phyloP scores from a whole-genome alignment of 371 early-diverging fungal species.

The Phascolomyces articulosus region DNA sequence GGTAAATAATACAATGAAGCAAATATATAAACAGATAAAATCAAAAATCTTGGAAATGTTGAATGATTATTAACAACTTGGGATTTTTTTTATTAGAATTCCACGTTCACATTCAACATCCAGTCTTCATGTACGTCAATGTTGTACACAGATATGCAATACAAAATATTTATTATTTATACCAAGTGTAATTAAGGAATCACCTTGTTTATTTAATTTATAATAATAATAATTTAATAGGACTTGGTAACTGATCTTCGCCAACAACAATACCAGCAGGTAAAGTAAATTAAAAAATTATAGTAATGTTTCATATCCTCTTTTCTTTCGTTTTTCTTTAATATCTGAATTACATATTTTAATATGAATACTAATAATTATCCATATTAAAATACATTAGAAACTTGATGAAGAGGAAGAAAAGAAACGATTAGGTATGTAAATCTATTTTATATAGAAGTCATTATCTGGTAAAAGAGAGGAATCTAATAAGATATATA shows the following conservation, averaged over 20 bases:
- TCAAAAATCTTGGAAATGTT: too few species aligned
- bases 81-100: constrained; percentile 3
- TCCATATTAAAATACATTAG: background rate
- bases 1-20: too few species aligned
- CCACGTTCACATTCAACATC: constrained; percentile 11
- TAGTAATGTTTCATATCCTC: too few species aligned
- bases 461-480: background rate
- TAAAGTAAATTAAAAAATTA: background rate
- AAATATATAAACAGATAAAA: too few species aligned
- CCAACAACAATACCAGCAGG: constrained; percentile 2
- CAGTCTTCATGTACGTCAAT: constrained; percentile 9
- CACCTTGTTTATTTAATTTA: background rate
- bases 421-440: background rate
- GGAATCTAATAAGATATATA: background rate
- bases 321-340: too few species aligned
- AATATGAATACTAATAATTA: too few species aligned
- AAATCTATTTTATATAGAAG: background rate
- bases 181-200: constrained; percentile 7
- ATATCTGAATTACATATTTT: too few species aligned
- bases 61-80: too few species aligned
- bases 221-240: background rate
- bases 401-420: background rate
- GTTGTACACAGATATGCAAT: background rate
- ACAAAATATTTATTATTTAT: background rate
- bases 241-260: constrained; percentile 13